A percentile compares a stretch with the other conserved stretches of the same genome.
phyloP scores from a whole-genome alignment of 768 basidiomycete species.

The Psilocybe azurescens region DNA sequence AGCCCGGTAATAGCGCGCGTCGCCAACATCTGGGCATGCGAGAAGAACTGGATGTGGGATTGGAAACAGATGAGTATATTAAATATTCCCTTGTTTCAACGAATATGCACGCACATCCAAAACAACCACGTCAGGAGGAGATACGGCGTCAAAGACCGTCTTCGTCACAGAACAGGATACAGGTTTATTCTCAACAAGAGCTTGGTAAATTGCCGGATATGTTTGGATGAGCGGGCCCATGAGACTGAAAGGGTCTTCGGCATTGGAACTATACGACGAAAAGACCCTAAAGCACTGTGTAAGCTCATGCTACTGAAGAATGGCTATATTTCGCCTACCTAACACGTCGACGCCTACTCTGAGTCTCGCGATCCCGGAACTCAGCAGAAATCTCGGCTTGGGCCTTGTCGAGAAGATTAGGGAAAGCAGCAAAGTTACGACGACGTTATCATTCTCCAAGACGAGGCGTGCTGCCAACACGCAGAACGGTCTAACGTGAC shows the following conservation, averaged over 20 bases:
- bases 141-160: slow-evolving; percentile 7
- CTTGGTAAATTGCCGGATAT: slow-evolving; percentile 5
- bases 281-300: neutral
- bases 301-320: too few species aligned
- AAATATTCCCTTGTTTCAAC: neutral
- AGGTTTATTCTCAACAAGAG: slow-evolving; percentile 8
- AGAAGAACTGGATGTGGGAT: neutral
- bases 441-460: slow-evolving; percentile 8
- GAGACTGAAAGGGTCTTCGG: neutral
- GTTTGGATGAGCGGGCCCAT: neutral
- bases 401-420: slow-evolving; percentile 10
- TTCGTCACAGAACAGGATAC: slow-evolving; percentile 17
- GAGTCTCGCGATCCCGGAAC: neutral
- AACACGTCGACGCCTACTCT: neutral
- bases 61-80: neutral
- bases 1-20: neutral
- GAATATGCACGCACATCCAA: slow-evolving; percentile 10
- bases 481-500: slow-evolving; percentile 16
- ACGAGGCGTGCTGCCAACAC: slow-evolving; percentile 14
- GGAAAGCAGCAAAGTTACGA: slow-evolving; percentile 13
- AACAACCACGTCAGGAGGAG: slow-evolving; percentile 13
- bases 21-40: neutral
- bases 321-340: neutral
- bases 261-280: neutral
- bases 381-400: slow-evolving; percentile 11